These are phyloP conservation scores for Colletotrichum tofieldiae DNA, from an alignment of 2,329 filamentous ascomycete genomes.

Conservation along the genomic window DNA sequence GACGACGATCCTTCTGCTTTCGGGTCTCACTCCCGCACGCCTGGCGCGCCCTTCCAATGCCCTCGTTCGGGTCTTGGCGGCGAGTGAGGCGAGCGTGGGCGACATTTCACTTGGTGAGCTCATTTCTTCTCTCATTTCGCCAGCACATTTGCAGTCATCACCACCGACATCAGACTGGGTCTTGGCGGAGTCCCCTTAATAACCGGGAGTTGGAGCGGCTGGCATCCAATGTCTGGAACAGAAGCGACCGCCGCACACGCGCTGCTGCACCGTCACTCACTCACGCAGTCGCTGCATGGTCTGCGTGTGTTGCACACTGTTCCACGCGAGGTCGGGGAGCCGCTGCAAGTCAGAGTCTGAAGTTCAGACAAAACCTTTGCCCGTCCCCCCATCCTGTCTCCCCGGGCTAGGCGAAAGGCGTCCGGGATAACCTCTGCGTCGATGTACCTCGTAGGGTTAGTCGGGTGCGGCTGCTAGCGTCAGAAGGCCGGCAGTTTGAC, in stretches of 20 bases:
- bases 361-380: too few relatives aligned
- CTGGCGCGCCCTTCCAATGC: not conserved
- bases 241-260: not conserved
- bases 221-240: conserved; percentile 31
- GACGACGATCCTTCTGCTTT: conserved; percentile 34
- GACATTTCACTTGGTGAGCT: conserved; percentile 16
- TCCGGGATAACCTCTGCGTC: not conserved
- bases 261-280: not conserved
- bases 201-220: conserved; percentile 10
- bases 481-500: conserved; percentile 4
- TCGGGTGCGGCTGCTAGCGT: conserved; percentile 4
- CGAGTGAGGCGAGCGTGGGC: conserved; percentile 16
- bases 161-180: conserved; percentile 13
- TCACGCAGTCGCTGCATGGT: not conserved
- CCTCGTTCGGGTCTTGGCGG: conserved; percentile 20
- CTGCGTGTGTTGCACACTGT: not conserved
- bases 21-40: conserved; percentile 13
- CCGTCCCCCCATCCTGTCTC: too few relatives aligned
- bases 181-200: conserved; percentile 37
- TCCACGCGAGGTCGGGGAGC: not conserved
- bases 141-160: conserved; percentile 10
- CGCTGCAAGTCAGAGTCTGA: too few relatives aligned
- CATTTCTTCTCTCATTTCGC: conserved; percentile 37
- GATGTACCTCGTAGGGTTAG: not conserved
- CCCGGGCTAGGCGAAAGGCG: not conserved